Base-by-base conservation (phyloP, 1,284 basidiomycete genomes). In the Rhodotorula sp. region DNA sequence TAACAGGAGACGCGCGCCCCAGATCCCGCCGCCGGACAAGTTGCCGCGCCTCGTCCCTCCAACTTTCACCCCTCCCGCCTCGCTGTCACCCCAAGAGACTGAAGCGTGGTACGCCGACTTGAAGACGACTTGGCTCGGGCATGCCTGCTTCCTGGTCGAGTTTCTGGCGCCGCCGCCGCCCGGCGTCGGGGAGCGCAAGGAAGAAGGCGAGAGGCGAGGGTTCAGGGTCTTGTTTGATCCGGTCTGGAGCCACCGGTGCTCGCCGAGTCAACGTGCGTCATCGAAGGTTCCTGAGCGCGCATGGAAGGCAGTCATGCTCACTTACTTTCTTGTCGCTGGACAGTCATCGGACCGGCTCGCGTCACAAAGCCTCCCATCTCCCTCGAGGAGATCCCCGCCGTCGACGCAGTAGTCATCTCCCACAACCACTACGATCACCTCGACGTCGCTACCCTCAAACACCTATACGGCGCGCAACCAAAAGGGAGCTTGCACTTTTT, bases 61-160 rank as follows among this genome's bases (percentile, higher is more conserved):
- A 10, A 59, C 64, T 22, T 76, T 64, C 45, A 29, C 30, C 5
- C 59, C 65, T 6, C 61, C 67, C 14, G 2, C 67, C 2, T 57
- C 67, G 7, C 46, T 56, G 56, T 33, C 63, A 1, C 26, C 65
- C 29, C n/a, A 24, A 14, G 68, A 67, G 12, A 15, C 29, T 24
- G 64, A 46, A 6, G 62, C 46, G 18, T 78, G 73, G 68, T 49
- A 46, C 20, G 59, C 81, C 29, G 82, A 83, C 64, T 82, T 89
- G 68, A 89, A 88, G 77, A 83, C 86, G 14, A 90, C 88, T 0
- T 91, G 88, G 88, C 37, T 71, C n/a, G 79, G 83, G 0, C 89
- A 91, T 78, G 89, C 89, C 0, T 88, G 86, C 72, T 89, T 87
- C 79, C 80, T 90, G 4, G 82, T 90, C 53, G 88, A 90, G 79